phyloP scores from a whole-genome alignment of 1,139 yeast species.

The Torulaspora pretoriensis region DNA sequence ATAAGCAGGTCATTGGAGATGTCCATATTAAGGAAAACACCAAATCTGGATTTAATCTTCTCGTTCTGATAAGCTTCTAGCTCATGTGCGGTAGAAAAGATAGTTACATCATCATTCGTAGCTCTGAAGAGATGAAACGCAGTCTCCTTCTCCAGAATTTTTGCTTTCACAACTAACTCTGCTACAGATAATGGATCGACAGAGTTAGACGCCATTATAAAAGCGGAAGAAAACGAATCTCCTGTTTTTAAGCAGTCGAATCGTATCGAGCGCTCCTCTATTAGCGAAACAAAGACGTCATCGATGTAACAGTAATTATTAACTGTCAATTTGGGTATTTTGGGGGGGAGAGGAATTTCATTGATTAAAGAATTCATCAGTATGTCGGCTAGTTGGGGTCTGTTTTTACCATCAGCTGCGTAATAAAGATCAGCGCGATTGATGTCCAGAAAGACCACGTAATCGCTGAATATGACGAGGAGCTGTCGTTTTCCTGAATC shows the following conservation, averaged over 20 bases:
- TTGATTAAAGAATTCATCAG: conserved; percentile 86
- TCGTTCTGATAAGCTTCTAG: conserved; percentile 55
- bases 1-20: conserved; percentile 38
- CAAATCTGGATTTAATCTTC: conserved; percentile 55
- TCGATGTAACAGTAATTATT: conserved; percentile 64
- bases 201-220: conserved; percentile 33
- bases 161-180: conserved; percentile 70
- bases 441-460: conserved; percentile 58
- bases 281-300: conserved; percentile 47
- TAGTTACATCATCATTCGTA: conserved; percentile 41
- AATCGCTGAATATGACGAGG: conserved; percentile 77
- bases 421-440: conserved; percentile 30
- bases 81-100: conserved; percentile 82
- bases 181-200: conserved; percentile 47
- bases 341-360: conserved; percentile 67
- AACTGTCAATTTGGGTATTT: conserved; percentile 66
- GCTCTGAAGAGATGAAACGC: conserved; percentile 79
- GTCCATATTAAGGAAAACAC: conserved; percentile 57
- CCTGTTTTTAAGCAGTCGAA: conserved; percentile 31
- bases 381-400: conserved; percentile 69
- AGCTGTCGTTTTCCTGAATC: conserved; percentile 43
- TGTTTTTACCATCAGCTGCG: conserved; percentile 39
- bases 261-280: conserved; percentile 38
- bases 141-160: conserved; percentile 69
- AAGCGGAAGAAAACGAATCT: conserved; percentile 22